Percentiles rank a stretch among this genome's conserved stretches.
Evolutionary conservation across 106 monocot genomes (phyloP).

Genomic region (Chionographis japonica): DNA sequence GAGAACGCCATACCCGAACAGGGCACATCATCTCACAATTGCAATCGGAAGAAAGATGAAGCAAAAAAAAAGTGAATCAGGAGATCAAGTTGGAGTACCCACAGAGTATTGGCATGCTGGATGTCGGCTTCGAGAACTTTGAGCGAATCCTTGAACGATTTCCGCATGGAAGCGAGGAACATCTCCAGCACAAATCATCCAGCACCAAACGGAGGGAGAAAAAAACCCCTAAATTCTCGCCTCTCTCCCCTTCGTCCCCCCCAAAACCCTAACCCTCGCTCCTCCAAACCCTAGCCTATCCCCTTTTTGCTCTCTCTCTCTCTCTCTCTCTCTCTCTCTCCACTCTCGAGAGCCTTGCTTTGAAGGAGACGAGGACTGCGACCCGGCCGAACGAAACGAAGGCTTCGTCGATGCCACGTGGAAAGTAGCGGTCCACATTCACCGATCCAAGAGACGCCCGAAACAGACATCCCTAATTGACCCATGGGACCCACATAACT

Average conservation of each 20-base stretch:
- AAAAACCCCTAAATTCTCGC: constrained; percentile 8
- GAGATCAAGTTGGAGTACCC: constrained; percentile 12
- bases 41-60: background rate
- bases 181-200: constrained; percentile 31
- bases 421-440: background rate
- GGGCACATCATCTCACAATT: background rate
- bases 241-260: background rate
- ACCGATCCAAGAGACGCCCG: too few relatives aligned
- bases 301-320: too few relatives aligned
- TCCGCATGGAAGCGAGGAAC: constrained; percentile 65
- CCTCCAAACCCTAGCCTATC: background rate
- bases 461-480: too few relatives aligned
- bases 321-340: too few relatives aligned
- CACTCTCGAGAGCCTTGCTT: too few relatives aligned
- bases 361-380: too few relatives aligned
- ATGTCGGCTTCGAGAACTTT: constrained; percentile 97
- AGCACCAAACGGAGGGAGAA: background rate
- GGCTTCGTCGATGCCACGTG: background rate
- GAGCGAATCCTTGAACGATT: constrained; percentile 97
- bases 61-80: background rate
- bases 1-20: background rate
- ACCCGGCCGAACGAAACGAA: background rate
- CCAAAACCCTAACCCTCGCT: constrained; percentile 8
- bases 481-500: too few relatives aligned
- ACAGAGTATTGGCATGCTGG: constrained; percentile 98